These are phyloP conservation scores for Pigoraptor vietnamica DNA, from an alignment of 78 protist species.

Conservation along the genomic window DNA sequence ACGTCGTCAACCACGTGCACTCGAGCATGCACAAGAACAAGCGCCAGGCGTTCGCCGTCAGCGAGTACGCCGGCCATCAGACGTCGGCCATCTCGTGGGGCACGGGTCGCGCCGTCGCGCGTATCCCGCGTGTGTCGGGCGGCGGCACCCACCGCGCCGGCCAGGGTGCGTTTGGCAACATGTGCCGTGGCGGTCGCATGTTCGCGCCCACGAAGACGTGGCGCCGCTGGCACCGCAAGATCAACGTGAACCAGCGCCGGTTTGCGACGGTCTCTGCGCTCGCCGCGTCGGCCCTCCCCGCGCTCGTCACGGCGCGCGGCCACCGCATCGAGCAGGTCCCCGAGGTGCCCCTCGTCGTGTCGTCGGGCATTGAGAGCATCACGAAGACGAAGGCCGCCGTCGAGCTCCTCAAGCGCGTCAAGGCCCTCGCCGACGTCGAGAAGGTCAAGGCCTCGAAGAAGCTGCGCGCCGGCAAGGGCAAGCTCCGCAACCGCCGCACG, in stretches of 20 bases:
- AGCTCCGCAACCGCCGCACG: constrained; percentile 96
- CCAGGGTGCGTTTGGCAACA: constrained; percentile 99
- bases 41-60: constrained; percentile 92
- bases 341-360: constrained; percentile 97
- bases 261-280: constrained; percentile 96
- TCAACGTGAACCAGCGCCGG: constrained; percentile 90
- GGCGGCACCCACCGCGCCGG: constrained; percentile 98
- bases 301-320: constrained; percentile 99
- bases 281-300: constrained; percentile 97
- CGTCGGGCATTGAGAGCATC: constrained; percentile 62
- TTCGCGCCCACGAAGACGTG: constrained; percentile 97
- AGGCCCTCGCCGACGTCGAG: constrained; percentile 91
- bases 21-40: constrained; percentile 90
- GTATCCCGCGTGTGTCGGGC: constrained; percentile 99
- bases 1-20: constrained; percentile 87
- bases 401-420: constrained; percentile 63
- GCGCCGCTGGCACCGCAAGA: constrained; percentile 94
- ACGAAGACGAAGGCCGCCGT: constrained; percentile 92
- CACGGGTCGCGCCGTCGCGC: constrained; percentile 99
- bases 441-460: constrained; percentile 46
- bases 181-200: constrained; percentile 98
- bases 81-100: constrained; percentile 99
- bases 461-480: constrained; percentile 96
- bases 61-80: constrained; percentile 90
- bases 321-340: constrained; percentile 82